A percentile compares a stretch with the other conserved stretches of the same genome.
phyloP scores from a whole-genome alignment of 176 grass and related monocot genomes.

The Avena eriantha region DNA sequence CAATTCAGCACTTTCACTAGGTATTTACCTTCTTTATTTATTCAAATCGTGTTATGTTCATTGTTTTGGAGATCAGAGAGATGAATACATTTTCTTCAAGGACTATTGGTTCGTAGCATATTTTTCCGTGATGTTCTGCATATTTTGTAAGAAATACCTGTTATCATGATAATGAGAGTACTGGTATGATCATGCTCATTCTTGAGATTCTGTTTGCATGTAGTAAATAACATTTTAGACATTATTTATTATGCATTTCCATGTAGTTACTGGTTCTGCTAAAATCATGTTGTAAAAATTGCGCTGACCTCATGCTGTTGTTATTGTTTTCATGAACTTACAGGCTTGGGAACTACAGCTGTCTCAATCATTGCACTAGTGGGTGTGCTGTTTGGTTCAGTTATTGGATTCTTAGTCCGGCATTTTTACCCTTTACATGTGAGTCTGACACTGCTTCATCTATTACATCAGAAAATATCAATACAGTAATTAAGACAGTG shows the following conservation, averaged over 20 bases:
- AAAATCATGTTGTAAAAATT: background rate
- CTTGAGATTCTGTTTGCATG: background rate
- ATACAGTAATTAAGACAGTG: constrained; percentile 29
- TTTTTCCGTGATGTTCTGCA: background rate
- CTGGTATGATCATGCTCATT: background rate
- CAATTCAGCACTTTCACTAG: background rate
- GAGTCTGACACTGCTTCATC: constrained; percentile 43
- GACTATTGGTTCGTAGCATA: background rate
- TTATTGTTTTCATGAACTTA: constrained; percentile 22
- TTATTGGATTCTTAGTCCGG: constrained; percentile 46
- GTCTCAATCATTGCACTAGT: constrained; percentile 45
- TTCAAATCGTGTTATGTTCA: background rate
- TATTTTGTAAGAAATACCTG: background rate
- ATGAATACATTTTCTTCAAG: background rate
- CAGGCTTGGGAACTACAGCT: constrained; percentile 41
- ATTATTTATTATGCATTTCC: background rate
- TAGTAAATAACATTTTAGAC: background rate
- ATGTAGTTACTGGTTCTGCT: background rate
- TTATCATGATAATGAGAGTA: background rate
- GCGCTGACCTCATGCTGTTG: background rate
- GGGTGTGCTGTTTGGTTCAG: constrained; percentile 41
- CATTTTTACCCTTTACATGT: constrained; percentile 51
- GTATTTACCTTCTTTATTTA: background rate
- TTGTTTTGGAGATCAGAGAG: background rate
- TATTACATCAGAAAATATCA: background rate